Percentiles rank a stretch among this genome's conserved stretches.
These are phyloP conservation scores for Erodium maritimum DNA, from an alignment of 345 rosid species.

Conservation along the genomic window DNA sequence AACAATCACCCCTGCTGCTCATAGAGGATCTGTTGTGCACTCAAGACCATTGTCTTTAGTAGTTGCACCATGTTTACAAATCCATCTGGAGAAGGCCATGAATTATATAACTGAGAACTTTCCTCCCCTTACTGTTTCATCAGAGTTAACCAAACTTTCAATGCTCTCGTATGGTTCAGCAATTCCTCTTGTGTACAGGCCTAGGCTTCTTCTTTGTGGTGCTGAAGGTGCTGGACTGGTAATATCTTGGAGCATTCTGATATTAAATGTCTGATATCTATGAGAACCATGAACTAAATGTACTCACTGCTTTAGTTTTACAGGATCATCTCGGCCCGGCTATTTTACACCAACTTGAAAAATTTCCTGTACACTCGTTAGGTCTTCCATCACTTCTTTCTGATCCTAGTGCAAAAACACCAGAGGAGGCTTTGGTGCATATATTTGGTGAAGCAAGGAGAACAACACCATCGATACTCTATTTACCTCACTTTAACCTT, in stretches of 20 bases:
- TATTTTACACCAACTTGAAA: conserved; percentile 88
- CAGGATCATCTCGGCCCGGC: conserved; percentile 99
- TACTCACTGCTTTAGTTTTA: conserved; percentile 65
- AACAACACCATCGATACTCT: conserved; percentile 87
- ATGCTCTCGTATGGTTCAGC: conserved; percentile 92
- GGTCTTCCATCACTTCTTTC: conserved; percentile 98
- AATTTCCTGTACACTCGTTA: conserved; percentile 89
- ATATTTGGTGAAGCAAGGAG: conserved; percentile 98
- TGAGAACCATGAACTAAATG: conserved; percentile 29
- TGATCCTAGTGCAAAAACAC: conserved; percentile 97
- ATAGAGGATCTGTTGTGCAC: conserved; percentile 91
- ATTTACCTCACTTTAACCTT: conserved; percentile 78
- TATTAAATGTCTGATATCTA: conserved; percentile 9
- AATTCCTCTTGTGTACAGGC: conserved; percentile 90
- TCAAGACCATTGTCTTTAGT: conserved; percentile 90
- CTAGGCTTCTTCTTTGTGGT: conserved; percentile 79
- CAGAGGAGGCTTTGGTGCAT: conserved; percentile 97
- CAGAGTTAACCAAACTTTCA: conserved; percentile 75
- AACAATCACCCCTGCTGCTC: conserved; percentile 96
- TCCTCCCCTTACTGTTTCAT: conserved; percentile 54
- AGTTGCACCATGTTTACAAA: conserved; percentile 80
- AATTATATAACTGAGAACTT: conserved; percentile 55
- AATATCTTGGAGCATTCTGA: conserved; percentile 29
- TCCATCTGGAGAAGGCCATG: conserved; percentile 78
- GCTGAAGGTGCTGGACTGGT: conserved; percentile 94